These are phyloP conservation scores for Orbilia blumenaviensis DNA, from an alignment of 2,329 filamentous ascomycete species.

Conservation along the genomic window DNA sequence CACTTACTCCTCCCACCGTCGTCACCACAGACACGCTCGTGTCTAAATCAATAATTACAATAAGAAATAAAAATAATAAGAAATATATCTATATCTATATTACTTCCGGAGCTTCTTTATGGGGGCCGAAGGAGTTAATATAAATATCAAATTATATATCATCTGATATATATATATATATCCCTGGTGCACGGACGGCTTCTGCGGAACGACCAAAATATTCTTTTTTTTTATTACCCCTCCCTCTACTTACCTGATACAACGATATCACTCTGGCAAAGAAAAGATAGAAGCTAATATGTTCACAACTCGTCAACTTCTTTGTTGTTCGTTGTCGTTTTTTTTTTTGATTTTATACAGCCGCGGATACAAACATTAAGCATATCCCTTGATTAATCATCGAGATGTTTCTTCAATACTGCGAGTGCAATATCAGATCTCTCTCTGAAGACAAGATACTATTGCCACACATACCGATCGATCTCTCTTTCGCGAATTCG, in stretches of 20 bases:
- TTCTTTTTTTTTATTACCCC: conserved; percentile 6
- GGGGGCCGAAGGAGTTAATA: background rate
- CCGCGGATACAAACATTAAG: conserved; percentile 41
- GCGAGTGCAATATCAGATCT: background rate
- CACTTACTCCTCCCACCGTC: conserved; percentile 50
- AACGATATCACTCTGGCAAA: conserved; percentile 4
- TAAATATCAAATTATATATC: too few relatives aligned
- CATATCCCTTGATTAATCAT: too few relatives aligned
- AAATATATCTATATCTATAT: background rate
- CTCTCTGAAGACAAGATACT: background rate
- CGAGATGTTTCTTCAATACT: background rate
- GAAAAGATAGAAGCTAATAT: conserved; percentile 33
- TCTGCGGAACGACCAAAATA: background rate
- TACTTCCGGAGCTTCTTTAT: background rate
- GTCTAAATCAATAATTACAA: conserved; percentile 17
- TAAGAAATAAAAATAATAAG: background rate
- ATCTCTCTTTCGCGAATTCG: background rate
- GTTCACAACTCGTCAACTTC: too few relatives aligned
- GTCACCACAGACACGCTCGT: conserved; percentile 48
- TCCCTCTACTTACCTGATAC: too few relatives aligned
- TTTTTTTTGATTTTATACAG: conserved; percentile 10
- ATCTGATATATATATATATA: too few relatives aligned
- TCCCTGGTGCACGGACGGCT: conserved; percentile 33
- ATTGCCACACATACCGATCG: too few relatives aligned
- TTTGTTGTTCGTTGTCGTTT: conserved; percentile 2